Base-by-base conservation (phyloP, 345 rosid genomes). In the Nephelium lappaceum region DNA sequence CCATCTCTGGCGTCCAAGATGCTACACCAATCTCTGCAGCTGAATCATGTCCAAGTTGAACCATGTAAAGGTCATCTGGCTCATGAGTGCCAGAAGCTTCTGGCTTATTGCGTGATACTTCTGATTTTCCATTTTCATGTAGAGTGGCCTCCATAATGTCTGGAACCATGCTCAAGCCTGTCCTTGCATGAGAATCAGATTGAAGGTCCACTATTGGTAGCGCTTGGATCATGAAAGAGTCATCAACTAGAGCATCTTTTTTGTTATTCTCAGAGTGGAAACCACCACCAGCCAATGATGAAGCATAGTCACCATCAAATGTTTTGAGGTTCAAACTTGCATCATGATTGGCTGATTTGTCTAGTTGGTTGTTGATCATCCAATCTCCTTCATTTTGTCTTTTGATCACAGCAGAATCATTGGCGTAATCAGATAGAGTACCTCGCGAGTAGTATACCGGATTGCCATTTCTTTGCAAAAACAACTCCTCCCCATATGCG, bases 1-100 rank as follows among this genome's bases (percentile, higher is more conserved):
- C 95, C 78, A 91, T 82, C 78, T 94, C 97, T 55, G 97, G 97
- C 9, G 91, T 88, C 99, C 98, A 96, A 72, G 89, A 76, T 76
- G 85, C 72, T 23, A 67, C 76, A 58, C 79, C 81, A 67, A 81
- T 81, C 49, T 89, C 88, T 18, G 80, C 83, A 45, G 80, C 87
- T 53, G 90, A 85, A 83, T 91, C 91, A 62, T 93, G 94, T 73
- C 91, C 95, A 76, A 90, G 91, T 80, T 45, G 51, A 45, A 96
- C 89, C 97, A 96, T 93, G 82, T 81, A 91, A 80, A 96, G 97
- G 67, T 96, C 99, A 87, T 96, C 98, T 74, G 98, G 99, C 71
- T 96, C 97, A 68, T 83, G 79, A 18, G 76, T 71, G 62, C 51
- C 68, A 38, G 75, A 39, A 42, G 81, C 76, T 69, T 55, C 82